Evolutionary conservation across 768 basidiomycete genomes (phyloP), one percentile per base, ranked within the genome.

Genomic region (Tulasnella sp.): DNA sequence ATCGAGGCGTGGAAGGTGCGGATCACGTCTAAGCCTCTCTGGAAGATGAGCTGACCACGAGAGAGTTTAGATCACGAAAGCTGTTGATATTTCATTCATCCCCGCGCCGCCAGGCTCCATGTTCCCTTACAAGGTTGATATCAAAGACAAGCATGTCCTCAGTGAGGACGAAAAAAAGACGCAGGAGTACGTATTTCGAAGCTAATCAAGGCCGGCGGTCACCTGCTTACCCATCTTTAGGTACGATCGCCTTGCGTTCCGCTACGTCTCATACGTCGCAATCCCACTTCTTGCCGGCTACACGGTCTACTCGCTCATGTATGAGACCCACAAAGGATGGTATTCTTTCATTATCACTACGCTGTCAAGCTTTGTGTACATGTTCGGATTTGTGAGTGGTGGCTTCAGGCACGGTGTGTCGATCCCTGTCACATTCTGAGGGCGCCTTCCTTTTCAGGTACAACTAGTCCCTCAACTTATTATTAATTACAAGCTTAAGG

Each of bases 351-450:
- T 94, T 77, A 95, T 99, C 80, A 92, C 94, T 62, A 98, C 97
- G 1, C 88, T 97, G 77, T 97, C 96, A 42, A 95, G 93, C 39
- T 96, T 94, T 85, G 94, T 96, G 52, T 95, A 96, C 84, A 95
- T 96, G 92, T 98, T 99, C 85, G 98, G 97, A 80, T 99, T 99
- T 85, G 96, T 98, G 82, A 89, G 96, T 91, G 84, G 96, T 91
- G 84, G 86, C 71, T 81, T 86, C 21, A 85, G 86, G 39, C 84
- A 34, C 16, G 6, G 18, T 21, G 18, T 21, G 40, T 48, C 21
- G 31, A 71, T 71, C 76, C 14, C 21, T 24, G n/a, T 76, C 34
- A 80, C 79, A 58, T 34, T 39, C 80, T 83, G 56, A 83, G 80
- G 75, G 80, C n/a, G n/a, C 44, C 74, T 46, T 80, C 42, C 58